These are phyloP conservation scores for Pythium guiyangense DNA, from an alignment of 352 stramenopile species.

Conservation along the genomic window DNA sequence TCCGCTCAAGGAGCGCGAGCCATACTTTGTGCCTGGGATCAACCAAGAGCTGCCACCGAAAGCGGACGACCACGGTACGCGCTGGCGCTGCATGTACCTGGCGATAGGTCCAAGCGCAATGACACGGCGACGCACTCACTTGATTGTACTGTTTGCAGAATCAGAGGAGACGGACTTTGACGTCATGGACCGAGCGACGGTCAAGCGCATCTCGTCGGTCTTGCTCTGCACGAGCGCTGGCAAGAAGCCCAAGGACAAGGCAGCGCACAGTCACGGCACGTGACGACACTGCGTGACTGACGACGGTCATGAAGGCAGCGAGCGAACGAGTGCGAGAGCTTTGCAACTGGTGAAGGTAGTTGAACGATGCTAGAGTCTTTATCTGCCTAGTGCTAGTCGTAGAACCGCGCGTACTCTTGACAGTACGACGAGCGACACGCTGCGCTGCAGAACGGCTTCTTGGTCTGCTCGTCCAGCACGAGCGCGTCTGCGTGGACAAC, in stretches of 20 bases:
- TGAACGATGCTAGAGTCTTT: too few relatives aligned
- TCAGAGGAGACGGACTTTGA: slow-evolving; percentile 53
- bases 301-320: too few relatives aligned
- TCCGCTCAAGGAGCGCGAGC: slow-evolving; percentile 42
- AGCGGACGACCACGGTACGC: slow-evolving; percentile 29
- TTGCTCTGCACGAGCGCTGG: slow-evolving; percentile 49
- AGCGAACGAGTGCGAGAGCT: too few relatives aligned
- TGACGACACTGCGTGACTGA: neutral
- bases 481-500: slow-evolving; percentile 37
- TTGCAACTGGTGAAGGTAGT: neutral
- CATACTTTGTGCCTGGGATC: slow-evolving; percentile 55
- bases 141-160: slow-evolving; percentile 19
- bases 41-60: slow-evolving; percentile 17
- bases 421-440: slow-evolving; percentile 35
- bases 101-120: too few relatives aligned
- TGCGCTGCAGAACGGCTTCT: slow-evolving; percentile 47
- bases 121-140: neutral
- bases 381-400: slow-evolving; percentile 16
- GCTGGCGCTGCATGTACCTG: neutral
- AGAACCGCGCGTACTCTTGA: slow-evolving; percentile 57
- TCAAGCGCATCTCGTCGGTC: slow-evolving; percentile 76
- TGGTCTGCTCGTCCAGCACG: slow-evolving; percentile 34
- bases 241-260: slow-evolving; percentile 45
- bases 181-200: slow-evolving; percentile 74
- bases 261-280: neutral